Evolutionary conservation across 179 eudicot genomes (phyloP), one percentile per base, ranked within the genome.

Genomic region (Amaranthus tricolor): DNA sequence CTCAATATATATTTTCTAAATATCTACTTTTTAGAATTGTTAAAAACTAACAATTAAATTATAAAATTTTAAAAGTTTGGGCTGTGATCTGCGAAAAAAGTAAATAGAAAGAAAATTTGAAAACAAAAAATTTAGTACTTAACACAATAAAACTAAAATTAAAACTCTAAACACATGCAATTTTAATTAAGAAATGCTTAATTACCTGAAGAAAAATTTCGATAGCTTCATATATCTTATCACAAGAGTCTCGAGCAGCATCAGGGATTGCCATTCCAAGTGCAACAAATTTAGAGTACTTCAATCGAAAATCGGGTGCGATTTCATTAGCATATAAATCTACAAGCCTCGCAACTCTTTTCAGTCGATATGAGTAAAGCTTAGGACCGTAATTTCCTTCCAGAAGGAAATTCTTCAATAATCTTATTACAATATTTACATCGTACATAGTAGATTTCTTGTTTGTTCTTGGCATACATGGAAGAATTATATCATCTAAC

Each of bases 201-300:
- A 21, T 51, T 81, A 84, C 87, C 87, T 84, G 62, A 65, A 84
- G 65, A 44, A 73, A 84, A 24, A 84, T 79, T 51, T 81, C 84
- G 20, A 81, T 73, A 43, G 87, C 82, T 72, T 81, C 78, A 62
- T 81, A 84, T 47, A 81, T 43, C 68, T 58, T 73, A 66, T 84
- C 84, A 49, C 73, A 76, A 20, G 82, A 78, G 24, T 84, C 87
- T 44, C 83, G 66, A 55, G 85, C 82, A 44, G 76, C 73, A 65
- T 81, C 81, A 0, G 87, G 84, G 62, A 84, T 65, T 5, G 65
- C 74, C 81, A 55, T 69, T 48, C 54, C 73, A 57, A 84, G 68
- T 8, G 82, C 78, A 59, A 78, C 45, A 75, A 84, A 84, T 65
- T 64, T 81, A 59, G 83, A 81, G 16, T 82, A 79, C 15, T 76